phyloP scores from a whole-genome alignment of 176 grass and related monocot genomes.

The Dendrocalamus sinicus region DNA sequence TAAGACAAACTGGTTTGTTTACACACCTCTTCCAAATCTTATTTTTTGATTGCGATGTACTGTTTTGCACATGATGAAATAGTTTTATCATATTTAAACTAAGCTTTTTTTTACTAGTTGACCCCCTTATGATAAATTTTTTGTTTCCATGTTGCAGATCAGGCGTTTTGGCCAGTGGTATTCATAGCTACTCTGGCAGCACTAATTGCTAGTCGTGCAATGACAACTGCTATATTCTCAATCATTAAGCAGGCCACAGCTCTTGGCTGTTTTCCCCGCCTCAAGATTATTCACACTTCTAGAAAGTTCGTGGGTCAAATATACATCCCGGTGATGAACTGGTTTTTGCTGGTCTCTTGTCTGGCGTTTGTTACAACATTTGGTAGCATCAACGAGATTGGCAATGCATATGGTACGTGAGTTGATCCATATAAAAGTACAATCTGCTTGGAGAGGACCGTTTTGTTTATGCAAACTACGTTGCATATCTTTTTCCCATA shows the following conservation, averaged over 20 bases:
- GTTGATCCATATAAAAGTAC: background rate
- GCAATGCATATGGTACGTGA: slow-evolving; percentile 92
- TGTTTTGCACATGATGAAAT: slow-evolving; percentile 25
- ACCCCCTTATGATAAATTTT: slow-evolving; percentile 31
- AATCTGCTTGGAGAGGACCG: background rate
- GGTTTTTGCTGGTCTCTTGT: slow-evolving; percentile 89
- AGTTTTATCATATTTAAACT: slow-evolving; percentile 3
- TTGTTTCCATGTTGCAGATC: slow-evolving; percentile 59
- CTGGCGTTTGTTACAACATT: slow-evolving; percentile 77
- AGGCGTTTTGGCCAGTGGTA: slow-evolving; percentile 85
- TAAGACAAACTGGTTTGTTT: slow-evolving; percentile 60
- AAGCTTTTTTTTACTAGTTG: slow-evolving; percentile 18
- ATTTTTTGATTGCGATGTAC: slow-evolving; percentile 40
- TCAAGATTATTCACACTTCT: slow-evolving; percentile 99
- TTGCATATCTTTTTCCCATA: background rate
- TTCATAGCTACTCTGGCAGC: slow-evolving; percentile 83
- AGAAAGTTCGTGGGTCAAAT: slow-evolving; percentile 97
- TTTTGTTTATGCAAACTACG: slow-evolving; percentile 14
- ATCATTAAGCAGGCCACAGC: slow-evolving; percentile 94
- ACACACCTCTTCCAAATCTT: slow-evolving; percentile 23
- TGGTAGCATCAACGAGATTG: slow-evolving; percentile 96
- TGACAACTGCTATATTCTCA: slow-evolving; percentile 96
- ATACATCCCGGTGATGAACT: slow-evolving; percentile 98
- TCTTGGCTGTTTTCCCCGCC: slow-evolving; percentile 92
- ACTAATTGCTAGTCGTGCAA: slow-evolving; percentile 94